Conservation (phyloP, 2,329 filamentous ascomycete species). For the Ceratocystis diversiconidia region DNA sequence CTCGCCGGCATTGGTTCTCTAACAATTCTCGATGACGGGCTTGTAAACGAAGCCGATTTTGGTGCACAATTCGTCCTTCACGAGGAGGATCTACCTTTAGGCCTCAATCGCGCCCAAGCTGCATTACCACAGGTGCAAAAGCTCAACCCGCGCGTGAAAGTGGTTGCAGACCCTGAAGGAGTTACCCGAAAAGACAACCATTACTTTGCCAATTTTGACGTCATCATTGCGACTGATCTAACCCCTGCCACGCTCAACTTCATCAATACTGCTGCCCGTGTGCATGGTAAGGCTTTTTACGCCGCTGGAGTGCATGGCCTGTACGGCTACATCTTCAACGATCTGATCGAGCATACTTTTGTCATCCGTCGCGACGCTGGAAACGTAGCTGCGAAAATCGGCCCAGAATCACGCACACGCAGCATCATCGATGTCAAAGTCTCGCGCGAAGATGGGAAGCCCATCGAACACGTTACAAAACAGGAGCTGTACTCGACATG, state of each 20-base stretch:
- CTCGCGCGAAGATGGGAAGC: constrained; percentile 51
- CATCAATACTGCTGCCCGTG: constrained; percentile 75
- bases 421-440: constrained; percentile 57
- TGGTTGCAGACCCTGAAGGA: constrained; percentile 55
- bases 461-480: constrained; percentile 78
- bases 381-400: constrained; percentile 50
- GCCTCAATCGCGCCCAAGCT: constrained; percentile 72
- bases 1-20: constrained; percentile 83
- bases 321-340: constrained; percentile 90
- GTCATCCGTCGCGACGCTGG: constrained; percentile 72
- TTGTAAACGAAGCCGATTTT: constrained; percentile 64
- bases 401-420: constrained; percentile 62
- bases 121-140: constrained; percentile 64
- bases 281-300: constrained; percentile 33
- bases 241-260: constrained; percentile 57
- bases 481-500: constrained; percentile 81
- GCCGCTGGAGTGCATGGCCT: constrained; percentile 39
- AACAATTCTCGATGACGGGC: constrained; percentile 68
- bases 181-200: constrained; percentile 53
- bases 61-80: constrained; percentile 72
- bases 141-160: constrained; percentile 75
- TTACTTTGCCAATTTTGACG: constrained; percentile 67
- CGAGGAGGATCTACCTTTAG: constrained; percentile 49
- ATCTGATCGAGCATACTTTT: constrained; percentile 81
- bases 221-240: constrained; percentile 82